Percentiles rank a stretch among this genome's conserved stretches.
Conservation (phyloP, 2,329 filamentous ascomycete species). For the Fusarium sublunatum region DNA sequence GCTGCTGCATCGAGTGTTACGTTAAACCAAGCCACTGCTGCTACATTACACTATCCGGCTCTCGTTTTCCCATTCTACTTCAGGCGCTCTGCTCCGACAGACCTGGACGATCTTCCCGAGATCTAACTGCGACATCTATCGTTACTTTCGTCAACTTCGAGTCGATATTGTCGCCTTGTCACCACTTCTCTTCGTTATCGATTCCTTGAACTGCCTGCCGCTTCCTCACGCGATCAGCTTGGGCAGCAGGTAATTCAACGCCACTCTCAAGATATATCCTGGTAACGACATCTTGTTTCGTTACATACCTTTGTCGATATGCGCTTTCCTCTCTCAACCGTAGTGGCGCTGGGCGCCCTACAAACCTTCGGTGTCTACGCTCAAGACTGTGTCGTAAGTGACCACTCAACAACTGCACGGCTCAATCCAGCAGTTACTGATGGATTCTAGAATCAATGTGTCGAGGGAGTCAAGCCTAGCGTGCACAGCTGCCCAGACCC, state of each 20-base stretch:
- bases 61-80: slow-evolving; percentile 30
- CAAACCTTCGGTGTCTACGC: slow-evolving; percentile 43
- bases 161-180: slow-evolving; percentile 2
- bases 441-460: slow-evolving; percentile 28
- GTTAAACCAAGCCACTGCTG: slow-evolving; percentile 32
- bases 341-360: slow-evolving; percentile 48
- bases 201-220: neutral
- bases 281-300: slow-evolving; percentile 11
- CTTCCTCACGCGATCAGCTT: neutral
- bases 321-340: slow-evolving; percentile 45
- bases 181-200: slow-evolving; percentile 2
- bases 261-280: slow-evolving; percentile 2
- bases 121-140: slow-evolving; percentile 21
- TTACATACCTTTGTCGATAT: slow-evolving; percentile 34
- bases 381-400: slow-evolving; percentile 50
- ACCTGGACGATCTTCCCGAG: slow-evolving; percentile 4
- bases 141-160: slow-evolving; percentile 7
- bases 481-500: slow-evolving; percentile 45
- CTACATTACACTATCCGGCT: slow-evolving; percentile 26
- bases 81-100: slow-evolving; percentile 16
- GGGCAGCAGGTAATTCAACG: neutral
- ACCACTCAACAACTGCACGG: neutral
- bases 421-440: slow-evolving; percentile 23
- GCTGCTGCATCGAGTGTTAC: slow-evolving; percentile 39
- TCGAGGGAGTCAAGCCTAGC: slow-evolving; percentile 21